Percentiles rank a stretch among this genome's conserved stretches.
Evolutionary conservation across 2,329 filamentous ascomycete genomes (phyloP).

Genomic region (Endoconidiophora laricicola): DNA sequence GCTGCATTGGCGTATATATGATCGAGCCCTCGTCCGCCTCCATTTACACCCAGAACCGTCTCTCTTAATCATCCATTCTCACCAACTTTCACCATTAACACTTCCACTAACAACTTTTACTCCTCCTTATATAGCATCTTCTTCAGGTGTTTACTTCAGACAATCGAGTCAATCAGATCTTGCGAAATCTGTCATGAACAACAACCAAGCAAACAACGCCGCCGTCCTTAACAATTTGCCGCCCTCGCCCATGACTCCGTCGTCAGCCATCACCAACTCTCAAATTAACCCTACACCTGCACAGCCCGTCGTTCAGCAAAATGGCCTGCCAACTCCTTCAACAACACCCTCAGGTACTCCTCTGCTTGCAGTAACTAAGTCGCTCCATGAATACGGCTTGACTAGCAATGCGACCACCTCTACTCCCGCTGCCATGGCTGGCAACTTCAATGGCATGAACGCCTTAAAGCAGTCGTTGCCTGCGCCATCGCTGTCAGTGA

Average conservation of each 20-base stretch:
- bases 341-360: conserved; percentile 16
- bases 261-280: conserved; percentile 19
- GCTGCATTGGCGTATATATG: not conserved
- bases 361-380: conserved; percentile 15
- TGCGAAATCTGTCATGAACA: conserved; percentile 31
- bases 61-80: not conserved
- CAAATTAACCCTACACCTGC: conserved; percentile 21
- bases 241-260: conserved; percentile 17
- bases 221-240: conserved; percentile 17
- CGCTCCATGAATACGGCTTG: conserved; percentile 18
- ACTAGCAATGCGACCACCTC: conserved; percentile 17
- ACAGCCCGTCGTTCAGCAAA: conserved; percentile 22
- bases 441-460: conserved; percentile 26
- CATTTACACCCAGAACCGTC: not conserved
- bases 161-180: conserved; percentile 26
- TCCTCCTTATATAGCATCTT: not conserved
- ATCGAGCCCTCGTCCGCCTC: no score
- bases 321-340: conserved; percentile 16
- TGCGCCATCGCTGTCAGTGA: conserved; percentile 13
- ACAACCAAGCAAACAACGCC: conserved; percentile 17
- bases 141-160: conserved; percentile 14
- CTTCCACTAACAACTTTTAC: not conserved
- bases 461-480: conserved; percentile 19
- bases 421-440: conserved; percentile 23
- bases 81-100: not conserved